phyloP scores from a whole-genome alignment of 108 stramenopile species.

The Skeletonema marinoi region DNA sequence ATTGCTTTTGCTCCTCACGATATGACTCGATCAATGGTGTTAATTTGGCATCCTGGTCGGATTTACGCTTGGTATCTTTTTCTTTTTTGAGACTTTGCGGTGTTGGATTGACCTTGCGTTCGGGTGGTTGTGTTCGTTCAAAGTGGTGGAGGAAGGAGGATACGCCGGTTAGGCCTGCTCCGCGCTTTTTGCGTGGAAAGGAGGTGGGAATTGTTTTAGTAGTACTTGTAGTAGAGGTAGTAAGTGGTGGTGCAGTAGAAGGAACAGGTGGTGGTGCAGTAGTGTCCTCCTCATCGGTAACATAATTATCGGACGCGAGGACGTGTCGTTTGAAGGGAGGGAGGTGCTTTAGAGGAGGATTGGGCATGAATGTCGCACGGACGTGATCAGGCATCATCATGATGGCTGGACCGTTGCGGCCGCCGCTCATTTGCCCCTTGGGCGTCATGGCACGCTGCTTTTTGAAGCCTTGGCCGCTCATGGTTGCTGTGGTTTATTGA shows the following conservation, averaged over 20 bases:
- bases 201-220: conserved; percentile 37
- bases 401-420: conserved; percentile 80
- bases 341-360: conserved; percentile 76
- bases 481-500: not conserved
- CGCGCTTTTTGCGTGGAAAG: conserved; percentile 31
- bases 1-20: conserved; percentile 65
- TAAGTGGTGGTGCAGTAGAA: conserved; percentile 12
- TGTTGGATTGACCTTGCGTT: conserved; percentile 58
- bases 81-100: conserved; percentile 56
- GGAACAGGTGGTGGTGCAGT: not conserved
- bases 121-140: conserved; percentile 60
- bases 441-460: conserved; percentile 60
- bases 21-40: conserved; percentile 66
- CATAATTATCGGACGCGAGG: conserved; percentile 31
- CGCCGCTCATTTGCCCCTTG: conserved; percentile 82
- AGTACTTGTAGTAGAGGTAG: conserved; percentile 47
- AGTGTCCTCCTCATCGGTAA: conserved; percentile 48
- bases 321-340: conserved; percentile 50
- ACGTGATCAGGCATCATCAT: conserved; percentile 91
- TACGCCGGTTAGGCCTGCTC: conserved; percentile 53
- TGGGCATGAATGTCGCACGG: conserved; percentile 87
- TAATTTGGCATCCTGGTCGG: conserved; percentile 42
- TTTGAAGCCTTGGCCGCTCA: conserved; percentile 35
- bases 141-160: conserved; percentile 60
- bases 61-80: conserved; percentile 19